Conservation (phyloP, 2,329 filamentous ascomycete genomes). For the Clonostachys byssicola region DNA sequence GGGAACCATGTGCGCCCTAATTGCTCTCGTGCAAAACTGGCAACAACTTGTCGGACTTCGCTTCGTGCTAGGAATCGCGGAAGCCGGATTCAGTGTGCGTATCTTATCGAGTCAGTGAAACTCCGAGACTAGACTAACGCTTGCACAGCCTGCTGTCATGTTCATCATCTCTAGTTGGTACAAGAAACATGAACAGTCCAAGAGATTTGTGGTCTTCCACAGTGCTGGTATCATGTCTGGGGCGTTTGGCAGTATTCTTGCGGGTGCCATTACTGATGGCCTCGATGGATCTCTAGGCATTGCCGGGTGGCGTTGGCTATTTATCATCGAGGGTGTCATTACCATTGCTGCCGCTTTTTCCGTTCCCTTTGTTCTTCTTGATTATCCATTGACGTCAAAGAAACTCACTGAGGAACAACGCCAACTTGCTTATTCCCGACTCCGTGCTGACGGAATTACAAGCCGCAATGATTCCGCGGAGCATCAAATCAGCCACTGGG, state of each 20-base stretch:
- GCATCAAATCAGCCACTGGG: conserved; percentile 9
- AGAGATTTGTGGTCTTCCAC: conserved; percentile 52
- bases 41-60: conserved; percentile 37
- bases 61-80: conserved; percentile 43
- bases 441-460: conserved; percentile 42
- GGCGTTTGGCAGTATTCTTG: conserved; percentile 60
- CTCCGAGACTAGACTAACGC: too few species aligned
- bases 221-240: conserved; percentile 55
- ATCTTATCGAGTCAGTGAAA: too few species aligned
- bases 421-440: conserved; percentile 54
- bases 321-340: conserved; percentile 63
- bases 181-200: conserved; percentile 46
- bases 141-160: conserved; percentile 38
- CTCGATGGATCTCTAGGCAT: conserved; percentile 48
- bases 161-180: conserved; percentile 52
- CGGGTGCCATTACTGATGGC: conserved; percentile 55
- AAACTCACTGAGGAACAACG: conserved; percentile 60
- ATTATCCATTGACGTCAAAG: conserved; percentile 57
- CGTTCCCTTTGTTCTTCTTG: conserved; percentile 57
- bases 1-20: conserved; percentile 30
- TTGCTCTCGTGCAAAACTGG: conserved; percentile 42
- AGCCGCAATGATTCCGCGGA: conserved; percentile 17
- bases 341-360: conserved; percentile 45
- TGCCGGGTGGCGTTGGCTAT: conserved; percentile 62
- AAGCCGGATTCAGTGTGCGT: conserved; percentile 34